Evolutionary conservation across 108 stramenopile genomes (phyloP), one percentile per base, ranked within the genome.

Genomic region (Mediolabrus comicus): DNA sequence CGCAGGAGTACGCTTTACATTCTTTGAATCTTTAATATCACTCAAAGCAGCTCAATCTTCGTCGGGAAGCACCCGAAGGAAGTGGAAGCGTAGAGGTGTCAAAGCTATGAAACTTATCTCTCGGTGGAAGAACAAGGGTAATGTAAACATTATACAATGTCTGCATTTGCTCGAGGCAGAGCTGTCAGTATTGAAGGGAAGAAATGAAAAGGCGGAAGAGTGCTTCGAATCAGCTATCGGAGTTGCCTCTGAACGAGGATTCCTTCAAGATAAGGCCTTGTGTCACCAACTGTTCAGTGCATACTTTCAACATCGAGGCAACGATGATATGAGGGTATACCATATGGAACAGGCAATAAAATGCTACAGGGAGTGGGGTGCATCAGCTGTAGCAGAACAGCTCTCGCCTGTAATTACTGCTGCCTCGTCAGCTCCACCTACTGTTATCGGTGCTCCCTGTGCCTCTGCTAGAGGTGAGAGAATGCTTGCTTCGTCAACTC

Each of bases 241-340:
- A n/a, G 54, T 19, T 13, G 54, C 54, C 16, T 9, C 16, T 9
- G 10, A 19, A 22, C 10, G 19, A 13, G 54, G 54, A 11, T 55
- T 55, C n/a, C 9, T 55, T 10, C 54, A 55, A n/a, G 54, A 55
- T n/a, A 19, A 22, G 54, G 54, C 54, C 14, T n/a, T 55, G 19
- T 13, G 16, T 13, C 12, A 55, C 19, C 12, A 55, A 22, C 19
- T 55, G 12, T 9, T n/a, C 16, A n/a, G 16, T 19, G 19, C 19
- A 19, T 55, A 55, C 54, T 55, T 12, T 14, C 11, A 11, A 14
- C 12, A 11, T 12, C 11, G 14, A 41, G 39, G 39, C 39, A 14
- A 41, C 39, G 14, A 14, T 41, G 11, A 41, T 14, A 12, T 11
- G 39, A 41, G 39, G 12, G 14, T 12, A 41, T 41, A 41, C 14